Conservation (phyloP, 768 basidiomycete genomes). For the Tulasnella sp. region DNA sequence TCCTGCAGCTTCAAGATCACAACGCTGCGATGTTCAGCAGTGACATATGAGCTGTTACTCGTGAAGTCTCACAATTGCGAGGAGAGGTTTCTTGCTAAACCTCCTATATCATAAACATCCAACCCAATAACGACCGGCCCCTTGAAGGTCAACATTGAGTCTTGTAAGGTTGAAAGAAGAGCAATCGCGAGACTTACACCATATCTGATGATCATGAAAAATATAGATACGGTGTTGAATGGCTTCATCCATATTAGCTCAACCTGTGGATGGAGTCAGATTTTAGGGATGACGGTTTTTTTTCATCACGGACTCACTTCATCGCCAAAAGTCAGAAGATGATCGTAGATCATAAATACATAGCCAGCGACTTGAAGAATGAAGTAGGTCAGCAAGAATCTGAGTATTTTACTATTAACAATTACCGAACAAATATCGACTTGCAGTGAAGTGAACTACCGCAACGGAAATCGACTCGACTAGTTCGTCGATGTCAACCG, state of each 20-base stretch:
- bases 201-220: constrained; percentile 7
- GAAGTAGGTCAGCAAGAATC: no score
- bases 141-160: neutral
- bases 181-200: neutral
- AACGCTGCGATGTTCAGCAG: no score
- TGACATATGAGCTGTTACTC: neutral
- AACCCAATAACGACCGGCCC: neutral
- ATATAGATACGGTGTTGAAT: neutral
- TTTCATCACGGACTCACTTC: no score
- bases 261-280: no score
- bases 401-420: neutral
- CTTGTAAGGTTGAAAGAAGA: neutral
- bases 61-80: neutral
- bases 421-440: constrained; percentile 1
- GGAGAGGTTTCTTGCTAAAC: neutral
- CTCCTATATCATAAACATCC: constrained; percentile 2
- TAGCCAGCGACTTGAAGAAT: constrained; percentile 11
- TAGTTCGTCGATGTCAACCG: neutral
- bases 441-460: constrained; percentile 2
- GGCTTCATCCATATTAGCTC: constrained; percentile 10
- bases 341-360: constrained; percentile 8
- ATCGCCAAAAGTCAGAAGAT: constrained; percentile 9
- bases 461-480: neutral
- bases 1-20: neutral
- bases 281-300: no score